phyloP scores from a whole-genome alignment of 2,329 filamentous ascomycete species.

The Alternaria hordeiaustralica region DNA sequence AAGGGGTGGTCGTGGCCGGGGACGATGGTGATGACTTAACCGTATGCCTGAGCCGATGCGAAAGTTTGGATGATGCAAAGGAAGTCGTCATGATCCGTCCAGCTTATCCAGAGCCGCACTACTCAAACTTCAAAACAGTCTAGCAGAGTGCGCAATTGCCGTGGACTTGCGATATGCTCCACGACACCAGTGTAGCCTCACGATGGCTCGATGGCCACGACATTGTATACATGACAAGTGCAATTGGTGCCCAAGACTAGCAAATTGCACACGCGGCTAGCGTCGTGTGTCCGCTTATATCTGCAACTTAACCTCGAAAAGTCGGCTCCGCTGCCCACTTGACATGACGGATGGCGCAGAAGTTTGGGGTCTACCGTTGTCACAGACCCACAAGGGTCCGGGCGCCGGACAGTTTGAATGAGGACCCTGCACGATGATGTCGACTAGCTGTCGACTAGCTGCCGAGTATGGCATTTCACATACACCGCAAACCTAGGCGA shows the following conservation, averaged over 20 bases:
- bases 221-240: slow-evolving; percentile 11
- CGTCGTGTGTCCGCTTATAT: slow-evolving; percentile 12
- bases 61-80: neutral
- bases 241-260: slow-evolving; percentile 13
- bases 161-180: neutral
- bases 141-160: neutral
- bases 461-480: slow-evolving; percentile 4
- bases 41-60: neutral
- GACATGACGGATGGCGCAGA: slow-evolving; percentile 28
- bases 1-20: slow-evolving; percentile 32
- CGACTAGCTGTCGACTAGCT: slow-evolving; percentile 23
- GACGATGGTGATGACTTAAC: slow-evolving; percentile 29
- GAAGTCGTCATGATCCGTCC: neutral
- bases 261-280: slow-evolving; percentile 25
- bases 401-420: slow-evolving; percentile 11
- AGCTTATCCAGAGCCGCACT: neutral
- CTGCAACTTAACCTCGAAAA: neutral
- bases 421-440: slow-evolving; percentile 28
- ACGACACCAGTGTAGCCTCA: neutral
- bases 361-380: slow-evolving; percentile 10
- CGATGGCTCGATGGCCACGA: slow-evolving; percentile 1
- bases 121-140: neutral
- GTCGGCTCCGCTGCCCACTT: slow-evolving; percentile 18
- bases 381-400: slow-evolving; percentile 22
- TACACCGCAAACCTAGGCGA: slow-evolving; percentile 7